A percentile compares a stretch with the other conserved stretches of the same genome.
Evolutionary conservation across 1,284 basidiomycete genomes (phyloP).

Genomic region (Hemileia vastatrix): DNA sequence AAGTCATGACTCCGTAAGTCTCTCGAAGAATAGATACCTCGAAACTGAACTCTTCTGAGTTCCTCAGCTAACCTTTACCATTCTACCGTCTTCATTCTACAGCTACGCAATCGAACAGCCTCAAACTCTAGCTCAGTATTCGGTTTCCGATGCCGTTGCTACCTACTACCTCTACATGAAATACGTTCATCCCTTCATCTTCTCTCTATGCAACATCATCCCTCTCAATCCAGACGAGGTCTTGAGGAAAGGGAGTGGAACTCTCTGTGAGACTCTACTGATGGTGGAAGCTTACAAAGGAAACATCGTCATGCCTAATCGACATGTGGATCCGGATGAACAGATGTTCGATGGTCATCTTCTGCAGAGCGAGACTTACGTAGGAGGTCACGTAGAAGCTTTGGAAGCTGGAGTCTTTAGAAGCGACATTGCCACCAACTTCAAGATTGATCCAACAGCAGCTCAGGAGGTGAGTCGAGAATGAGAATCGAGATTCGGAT

Average conservation of each 20-base stretch:
- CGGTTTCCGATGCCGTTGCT: constrained; percentile 45
- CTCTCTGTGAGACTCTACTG: constrained; percentile 43
- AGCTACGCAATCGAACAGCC: constrained; percentile 42
- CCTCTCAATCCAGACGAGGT: constrained; percentile 45
- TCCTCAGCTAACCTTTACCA: too few species aligned
- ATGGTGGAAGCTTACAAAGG: constrained; percentile 44
- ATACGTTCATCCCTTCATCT: constrained; percentile 45
- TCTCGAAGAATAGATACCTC: too few species aligned
- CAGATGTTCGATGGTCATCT: constrained; percentile 43
- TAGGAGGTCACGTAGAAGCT: constrained; percentile 45
- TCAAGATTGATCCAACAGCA: constrained; percentile 39
- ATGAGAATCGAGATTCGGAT: background rate
- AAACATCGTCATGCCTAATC: constrained; percentile 43
- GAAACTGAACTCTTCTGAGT: too few species aligned
- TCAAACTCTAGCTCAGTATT: constrained; percentile 43
- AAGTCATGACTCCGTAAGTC: constrained; percentile 40
- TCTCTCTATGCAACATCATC: constrained; percentile 45
- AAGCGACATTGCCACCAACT: constrained; percentile 43
- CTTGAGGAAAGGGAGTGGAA: constrained; percentile 41
- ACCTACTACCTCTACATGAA: constrained; percentile 46
- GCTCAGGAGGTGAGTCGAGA: constrained; percentile 30
- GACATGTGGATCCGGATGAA: constrained; percentile 42
- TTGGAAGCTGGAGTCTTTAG: constrained; percentile 44
- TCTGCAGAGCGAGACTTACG: constrained; percentile 43
- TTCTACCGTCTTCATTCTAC: background rate